Base-by-base conservation (phyloP, 306 rosid species). In the Castanea crenata region DNA sequence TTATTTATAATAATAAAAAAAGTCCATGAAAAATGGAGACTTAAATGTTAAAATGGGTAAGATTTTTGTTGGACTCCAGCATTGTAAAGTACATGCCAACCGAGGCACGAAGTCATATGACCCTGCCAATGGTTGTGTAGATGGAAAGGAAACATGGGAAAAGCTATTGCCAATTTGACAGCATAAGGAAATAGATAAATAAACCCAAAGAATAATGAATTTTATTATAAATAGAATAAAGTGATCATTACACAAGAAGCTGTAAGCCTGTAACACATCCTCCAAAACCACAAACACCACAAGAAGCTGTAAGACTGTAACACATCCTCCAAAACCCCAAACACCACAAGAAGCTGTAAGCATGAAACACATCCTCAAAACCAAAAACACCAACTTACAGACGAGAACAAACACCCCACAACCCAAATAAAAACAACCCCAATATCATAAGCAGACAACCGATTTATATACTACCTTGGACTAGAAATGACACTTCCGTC, bases 141-240 rank as follows among this genome's bases (percentile, higher is more conserved):
- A 49, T 12, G 54, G 54, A 49, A 3, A 13, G 15, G 14, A 49
- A 12, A 49, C 54, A 13, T 49, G 54, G 54, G 54, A 13, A 14
- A 1, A 2, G 5, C 41, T 32, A 75, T 75, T 62, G 38, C 41
- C 56, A 75, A 34, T 75, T 44, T 54, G 3, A 29, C 1, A 20
- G 41, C 62, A 64, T 10, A 15, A 16, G 21, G 13, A 46, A 85
- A 44, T 10, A 49, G 12, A 49, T 11, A 49, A 49, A 10, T 41
- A 77, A 75, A 84, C 71, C 75, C 74, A 91, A 84, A 79, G 83
- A 86, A 82, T 84, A 69, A 75, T 70, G 77, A 78, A 62, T 65
- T 84, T 78, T 76, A 83, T 83, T 80, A 80, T 76, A 58, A 52
- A 73, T 74, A 75, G 73, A 32, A 27, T 49, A 74, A 76, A 69